Base-by-base conservation (phyloP, 2,329 filamentous ascomycete genomes). In the Coniochaeta sp. region DNA sequence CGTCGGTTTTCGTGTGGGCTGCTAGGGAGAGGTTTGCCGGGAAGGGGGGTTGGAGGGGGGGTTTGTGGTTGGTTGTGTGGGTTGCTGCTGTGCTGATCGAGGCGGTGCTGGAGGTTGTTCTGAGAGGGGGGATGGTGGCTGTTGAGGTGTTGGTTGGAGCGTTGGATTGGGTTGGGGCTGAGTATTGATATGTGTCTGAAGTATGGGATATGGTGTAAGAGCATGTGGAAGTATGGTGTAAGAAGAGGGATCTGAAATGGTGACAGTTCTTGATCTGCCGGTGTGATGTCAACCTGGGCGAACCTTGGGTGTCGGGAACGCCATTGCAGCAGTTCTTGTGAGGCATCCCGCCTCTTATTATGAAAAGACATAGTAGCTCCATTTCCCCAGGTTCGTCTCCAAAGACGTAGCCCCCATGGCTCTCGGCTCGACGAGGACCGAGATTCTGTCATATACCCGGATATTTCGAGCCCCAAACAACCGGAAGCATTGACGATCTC, bases 101-200 rank as follows among this genome's bases (percentile, higher is more conserved):
- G 53, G 53, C 54, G 16, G 50, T 61, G 14, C 50, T 63, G 13
- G 54, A 48, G 10, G 28, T 61, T 50, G 51, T 60, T 28, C 52
- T 56, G 48, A 53, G 52, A 46, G 57, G 58, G 8, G 57, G 53
- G 13, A 48, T 60, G 18, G 32, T 55, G 16, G 59, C 54, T 3
- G 54, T 61, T 1, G 58, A 61, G 53, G 52, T 57, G 30, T 31
- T 61, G 6, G 61, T 56, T 54, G 58, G 53, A 4, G 52, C 60
- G 28, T 28, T 61, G 51, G 60, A 62, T 48, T 62, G 59, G 59
- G 56, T 61, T 6, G 60, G 60, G 30, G 59, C 59, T 12, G 60
- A 60, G 50, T 60, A 60, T 52, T 62, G 47, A 49, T n/a, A n/a
- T n/a, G n/a, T n/a, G n/a, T n/a, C n/a, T n/a, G n/a, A n/a, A n/a